Evolutionary conservation across 169 alveolate species (phyloP).

Genomic region (Plasmodium vivax): DNA sequence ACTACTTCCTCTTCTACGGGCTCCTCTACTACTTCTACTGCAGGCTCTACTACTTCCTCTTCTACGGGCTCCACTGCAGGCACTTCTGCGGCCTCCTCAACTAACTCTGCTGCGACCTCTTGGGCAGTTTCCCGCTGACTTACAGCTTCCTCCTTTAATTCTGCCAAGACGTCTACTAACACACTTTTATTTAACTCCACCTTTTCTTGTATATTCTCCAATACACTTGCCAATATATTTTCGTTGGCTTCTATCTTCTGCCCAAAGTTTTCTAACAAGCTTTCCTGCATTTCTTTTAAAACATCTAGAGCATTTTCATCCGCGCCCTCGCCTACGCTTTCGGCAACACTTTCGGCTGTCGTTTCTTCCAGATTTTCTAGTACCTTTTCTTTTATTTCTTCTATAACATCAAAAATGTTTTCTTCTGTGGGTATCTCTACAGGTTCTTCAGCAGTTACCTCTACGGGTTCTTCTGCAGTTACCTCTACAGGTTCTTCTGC

Average conservation of each 20-base stretch:
- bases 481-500: neutral
- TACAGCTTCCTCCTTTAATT: neutral
- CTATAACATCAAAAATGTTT: conserved; percentile 6
- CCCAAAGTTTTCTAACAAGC: conserved; percentile 9
- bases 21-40: neutral
- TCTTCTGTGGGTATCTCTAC: neutral
- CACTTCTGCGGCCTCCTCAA: neutral
- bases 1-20: neutral
- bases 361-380: conserved; percentile 13
- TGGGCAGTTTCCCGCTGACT: neutral
- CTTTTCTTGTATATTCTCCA: neutral
- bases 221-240: neutral
- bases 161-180: neutral
- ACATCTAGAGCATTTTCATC: neutral
- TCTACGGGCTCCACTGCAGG: neutral
- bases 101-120: neutral
- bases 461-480: neutral
- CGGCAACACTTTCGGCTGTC: neutral
- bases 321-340: neutral
- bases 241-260: neutral
- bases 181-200: neutral
- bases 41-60: neutral
- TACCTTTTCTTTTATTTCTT: neutral
- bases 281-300: neutral
- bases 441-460: neutral